Evolutionary conservation across 192 early-diverging fungal species (phyloP).

Genomic region (Rhizoclosmatium globosum): DNA sequence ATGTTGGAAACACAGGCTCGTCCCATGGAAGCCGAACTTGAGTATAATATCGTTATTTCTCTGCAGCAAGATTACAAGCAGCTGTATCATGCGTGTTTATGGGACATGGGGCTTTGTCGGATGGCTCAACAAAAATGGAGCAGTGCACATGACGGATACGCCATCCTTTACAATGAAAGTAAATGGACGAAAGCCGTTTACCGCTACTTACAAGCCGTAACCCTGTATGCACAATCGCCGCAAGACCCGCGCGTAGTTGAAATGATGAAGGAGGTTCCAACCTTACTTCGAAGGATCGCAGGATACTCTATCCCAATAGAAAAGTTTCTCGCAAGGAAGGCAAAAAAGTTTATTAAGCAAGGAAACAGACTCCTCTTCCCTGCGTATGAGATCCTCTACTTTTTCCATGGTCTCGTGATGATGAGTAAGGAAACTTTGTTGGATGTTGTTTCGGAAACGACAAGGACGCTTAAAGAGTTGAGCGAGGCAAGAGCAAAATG

Average conservation of each 20-base stretch:
- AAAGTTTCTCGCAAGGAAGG: conserved; percentile 88
- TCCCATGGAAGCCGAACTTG: conserved; percentile 65
- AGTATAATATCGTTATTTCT: conserved; percentile 64
- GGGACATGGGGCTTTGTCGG: conserved; percentile 77
- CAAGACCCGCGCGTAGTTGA: conserved; percentile 56
- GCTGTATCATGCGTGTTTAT: conserved; percentile 81
- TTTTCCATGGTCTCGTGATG: conserved; percentile 78
- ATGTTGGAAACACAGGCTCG: conserved; percentile 64
- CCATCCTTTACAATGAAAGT: conserved; percentile 75
- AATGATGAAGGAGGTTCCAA: conserved; percentile 75
- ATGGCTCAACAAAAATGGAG: conserved; percentile 70
- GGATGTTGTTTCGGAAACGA: conserved; percentile 52
- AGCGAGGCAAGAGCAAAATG: conserved; percentile 32
- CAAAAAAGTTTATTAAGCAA: conserved; percentile 75
- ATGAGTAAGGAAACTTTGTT: conserved; percentile 63
- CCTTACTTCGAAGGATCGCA: conserved; percentile 77
- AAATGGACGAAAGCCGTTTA: conserved; percentile 88
- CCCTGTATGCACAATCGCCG: conserved; percentile 52
- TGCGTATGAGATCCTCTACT: conserved; percentile 77
- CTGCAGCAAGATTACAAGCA: conserved; percentile 76
- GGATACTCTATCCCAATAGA: conserved; percentile 88
- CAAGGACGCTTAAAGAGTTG: conserved; percentile 55
- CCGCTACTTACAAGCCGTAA: conserved; percentile 75
- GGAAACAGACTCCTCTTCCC: conserved; percentile 75
- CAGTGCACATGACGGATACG: conserved; percentile 66